These are phyloP conservation scores for Paxillus rubicundulus DNA, from an alignment of 768 basidiomycete genomes.

Conservation along the genomic window DNA sequence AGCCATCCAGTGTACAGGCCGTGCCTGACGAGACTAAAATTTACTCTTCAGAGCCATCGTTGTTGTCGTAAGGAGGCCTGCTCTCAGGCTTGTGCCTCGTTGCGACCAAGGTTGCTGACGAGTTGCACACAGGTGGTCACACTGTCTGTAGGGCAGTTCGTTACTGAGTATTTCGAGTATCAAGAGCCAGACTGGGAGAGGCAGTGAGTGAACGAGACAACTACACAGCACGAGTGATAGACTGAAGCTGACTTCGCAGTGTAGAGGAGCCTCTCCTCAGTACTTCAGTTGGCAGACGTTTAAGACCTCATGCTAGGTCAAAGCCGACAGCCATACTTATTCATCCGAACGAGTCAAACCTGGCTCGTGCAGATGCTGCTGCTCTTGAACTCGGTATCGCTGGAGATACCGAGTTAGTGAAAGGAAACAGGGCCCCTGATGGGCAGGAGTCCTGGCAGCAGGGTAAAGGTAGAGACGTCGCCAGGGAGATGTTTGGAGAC, in stretches of 20 bases:
- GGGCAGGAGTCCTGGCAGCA: constrained; percentile 47
- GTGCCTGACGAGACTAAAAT: not conserved
- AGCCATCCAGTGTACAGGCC: constrained; percentile 25
- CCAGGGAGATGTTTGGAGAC: constrained; percentile 42
- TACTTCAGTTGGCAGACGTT: constrained; percentile 3
- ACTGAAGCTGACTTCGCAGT: constrained; percentile 6
- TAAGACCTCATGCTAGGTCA: constrained; percentile 44
- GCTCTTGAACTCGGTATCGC: constrained; percentile 53
- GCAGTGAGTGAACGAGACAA: constrained; percentile 17
- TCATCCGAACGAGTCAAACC: constrained; percentile 59
- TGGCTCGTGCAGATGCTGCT: constrained; percentile 65
- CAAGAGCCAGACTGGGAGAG: constrained; percentile 13
- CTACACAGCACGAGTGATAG: not conserved
- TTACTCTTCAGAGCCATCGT: constrained; percentile 21
- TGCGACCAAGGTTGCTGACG: not conserved
- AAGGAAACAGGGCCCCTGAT: constrained; percentile 34
- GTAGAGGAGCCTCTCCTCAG: constrained; percentile 25
- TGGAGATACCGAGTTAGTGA: constrained; percentile 47
- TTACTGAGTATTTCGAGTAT: constrained; percentile 39
- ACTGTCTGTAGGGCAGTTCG: constrained; percentile 57
- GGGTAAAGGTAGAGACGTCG: constrained; percentile 50
- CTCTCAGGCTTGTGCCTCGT: not conserved
- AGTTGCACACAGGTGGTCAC: constrained; percentile 45
- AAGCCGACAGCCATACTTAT: constrained; percentile 62
- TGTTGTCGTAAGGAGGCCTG: constrained; percentile 17